These are phyloP conservation scores for Teratosphaeria nubilosa DNA, from an alignment of 2,329 filamentous ascomycete species.

Conservation along the genomic window DNA sequence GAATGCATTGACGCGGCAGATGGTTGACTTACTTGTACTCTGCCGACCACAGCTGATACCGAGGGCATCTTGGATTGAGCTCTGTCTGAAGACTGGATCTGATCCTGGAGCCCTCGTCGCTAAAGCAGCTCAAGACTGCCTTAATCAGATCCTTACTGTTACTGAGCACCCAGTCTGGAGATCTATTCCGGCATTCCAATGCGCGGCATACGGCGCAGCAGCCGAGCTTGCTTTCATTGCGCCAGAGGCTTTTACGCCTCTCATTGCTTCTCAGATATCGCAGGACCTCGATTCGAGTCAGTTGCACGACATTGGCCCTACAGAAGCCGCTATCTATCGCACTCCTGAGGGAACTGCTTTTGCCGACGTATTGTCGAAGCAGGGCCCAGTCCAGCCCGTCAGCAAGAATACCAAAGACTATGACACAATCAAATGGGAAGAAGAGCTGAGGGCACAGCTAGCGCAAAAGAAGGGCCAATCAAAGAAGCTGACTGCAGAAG, in stretches of 20 bases:
- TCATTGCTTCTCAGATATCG: conserved; percentile 63
- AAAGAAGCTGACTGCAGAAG: conserved; percentile 83
- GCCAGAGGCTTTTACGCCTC: conserved; percentile 67
- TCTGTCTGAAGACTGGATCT: conserved; percentile 66
- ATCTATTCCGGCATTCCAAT: conserved; percentile 42
- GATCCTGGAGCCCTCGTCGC: conserved; percentile 73
- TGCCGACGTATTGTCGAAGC: conserved; percentile 82
- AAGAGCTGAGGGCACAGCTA: conserved; percentile 75
- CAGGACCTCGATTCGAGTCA: conserved; percentile 62
- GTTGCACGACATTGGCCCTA: conserved; percentile 64
- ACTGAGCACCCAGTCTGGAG: conserved; percentile 27
- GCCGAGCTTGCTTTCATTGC: conserved; percentile 91
- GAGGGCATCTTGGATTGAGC: conserved; percentile 74
- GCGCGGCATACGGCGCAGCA: conserved; percentile 71
- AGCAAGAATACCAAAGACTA: conserved; percentile 93
- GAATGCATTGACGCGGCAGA: conserved; percentile 42
- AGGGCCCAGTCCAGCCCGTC: conserved; percentile 56
- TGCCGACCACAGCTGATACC: conserved; percentile 70
- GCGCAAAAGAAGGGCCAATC: conserved; percentile 88
- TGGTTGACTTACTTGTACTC: conserved; percentile 67
- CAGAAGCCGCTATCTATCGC: conserved; percentile 85
- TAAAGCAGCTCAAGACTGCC: conserved; percentile 51
- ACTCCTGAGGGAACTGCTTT: conserved; percentile 83
- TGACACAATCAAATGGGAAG: conserved; percentile 93
- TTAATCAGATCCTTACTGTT: conserved; percentile 54